Base-by-base conservation (phyloP, 768 basidiomycete species). In the Leccinum sublutescens region DNA sequence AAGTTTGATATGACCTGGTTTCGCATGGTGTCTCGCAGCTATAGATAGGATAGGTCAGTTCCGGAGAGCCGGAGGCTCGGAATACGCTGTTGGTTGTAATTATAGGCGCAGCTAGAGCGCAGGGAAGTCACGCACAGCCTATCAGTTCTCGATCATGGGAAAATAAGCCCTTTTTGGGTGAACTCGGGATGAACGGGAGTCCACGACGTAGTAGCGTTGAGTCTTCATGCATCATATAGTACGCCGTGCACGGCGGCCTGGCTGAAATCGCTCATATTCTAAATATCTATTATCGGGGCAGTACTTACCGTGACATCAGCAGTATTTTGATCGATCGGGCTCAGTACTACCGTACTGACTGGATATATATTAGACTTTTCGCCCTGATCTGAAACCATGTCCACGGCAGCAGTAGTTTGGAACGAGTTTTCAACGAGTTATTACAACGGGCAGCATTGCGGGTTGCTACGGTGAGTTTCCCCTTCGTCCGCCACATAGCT, bases 171-270 rank as follows among this genome's bases (percentile, higher is more conserved):
- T n/a, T 40, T 25, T 31, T 59, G 59, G 59, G 52, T 29, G 31
- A 23, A 61, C 21, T 61, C 60, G 60, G 55, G 55, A 38, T 14
- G 51, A 38, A 53, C 19, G n/a, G 33, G 19, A 33, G 5, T 40
- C 38, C 38, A 40, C 8, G 8, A 40, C 17, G 38, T 40, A n/a
- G 38, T 36, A 36, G 5, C 34, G 14, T 14, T 36, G 34, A 36
- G 34, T 15, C 14, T 29, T 29, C 27, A 29, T 29, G 27, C 27
- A 29, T 29, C 27, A 29, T 29, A 0, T 29, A 29, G 27, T 29
- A 29, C 33, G 34, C 14, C 34, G 5, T 14, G 33, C 33, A 33
- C 33, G 12, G 33, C 33, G 34, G 34, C 34, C 34, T 36, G 34
- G 34, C 34, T 36, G 34, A 7, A 36, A 36, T 36, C 33, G 33